Percentiles rank a stretch among this genome's conserved stretches.
These are phyloP conservation scores for Vitis hybrid DNA, from an alignment of 177 flowering plant species.

Conservation along the genomic window DNA sequence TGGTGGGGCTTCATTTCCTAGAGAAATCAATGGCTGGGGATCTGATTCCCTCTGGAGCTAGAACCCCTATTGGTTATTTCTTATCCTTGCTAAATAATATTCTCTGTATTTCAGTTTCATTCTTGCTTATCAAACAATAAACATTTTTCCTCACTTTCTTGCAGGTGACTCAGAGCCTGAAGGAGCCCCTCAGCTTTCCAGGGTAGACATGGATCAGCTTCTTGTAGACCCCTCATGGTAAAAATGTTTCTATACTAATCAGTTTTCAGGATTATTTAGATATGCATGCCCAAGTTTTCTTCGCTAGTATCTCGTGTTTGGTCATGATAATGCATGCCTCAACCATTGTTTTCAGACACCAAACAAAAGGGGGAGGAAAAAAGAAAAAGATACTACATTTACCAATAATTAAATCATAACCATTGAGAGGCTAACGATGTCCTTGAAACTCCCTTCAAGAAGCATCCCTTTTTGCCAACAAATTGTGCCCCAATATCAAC, in stretches of 20 bases:
- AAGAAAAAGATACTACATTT: too few species aligned
- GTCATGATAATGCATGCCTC: too few species aligned
- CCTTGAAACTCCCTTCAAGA: too few species aligned
- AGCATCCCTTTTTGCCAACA: too few species aligned
- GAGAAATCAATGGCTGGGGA: slow-evolving; percentile 30
- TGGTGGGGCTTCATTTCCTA: slow-evolving; percentile 56
- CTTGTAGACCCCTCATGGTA: slow-evolving; percentile 45
- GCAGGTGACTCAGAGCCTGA: slow-evolving; percentile 36
- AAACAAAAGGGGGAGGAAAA: too few species aligned
- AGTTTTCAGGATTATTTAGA: too few species aligned
- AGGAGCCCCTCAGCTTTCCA: slow-evolving; percentile 31
- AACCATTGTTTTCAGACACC: too few species aligned
- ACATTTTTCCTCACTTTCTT: background rate
- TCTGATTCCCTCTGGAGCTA: slow-evolving; percentile 33
- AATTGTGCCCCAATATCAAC: too few species aligned
- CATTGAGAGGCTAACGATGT: too few species aligned
- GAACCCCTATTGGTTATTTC: slow-evolving; percentile 35
- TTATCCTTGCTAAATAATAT: background rate
- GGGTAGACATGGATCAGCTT: slow-evolving; percentile 47
- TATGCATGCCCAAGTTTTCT: too few species aligned
- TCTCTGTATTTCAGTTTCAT: background rate
- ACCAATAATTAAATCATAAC: too few species aligned
- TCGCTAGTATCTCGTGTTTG: too few species aligned
- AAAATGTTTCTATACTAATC: background rate
- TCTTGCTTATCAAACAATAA: background rate